Evolutionary conservation across 345 rosid genomes (phyloP).

Genomic region (Aurinia saxatilis): DNA sequence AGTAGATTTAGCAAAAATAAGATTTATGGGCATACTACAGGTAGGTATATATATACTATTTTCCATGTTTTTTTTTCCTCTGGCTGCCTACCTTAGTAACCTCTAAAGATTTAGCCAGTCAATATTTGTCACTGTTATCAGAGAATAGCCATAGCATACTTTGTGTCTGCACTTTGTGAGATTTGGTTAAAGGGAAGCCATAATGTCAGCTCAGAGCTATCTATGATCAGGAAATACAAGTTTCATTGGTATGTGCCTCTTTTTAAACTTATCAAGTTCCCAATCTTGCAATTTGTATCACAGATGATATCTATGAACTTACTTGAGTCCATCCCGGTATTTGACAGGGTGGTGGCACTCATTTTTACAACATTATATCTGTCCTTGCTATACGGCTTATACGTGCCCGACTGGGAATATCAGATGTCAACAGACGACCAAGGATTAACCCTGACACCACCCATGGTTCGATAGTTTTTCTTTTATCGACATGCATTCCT

Average conservation of each 20-base stretch:
- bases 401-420: constrained; percentile 78
- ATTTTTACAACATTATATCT: constrained; percentile 43
- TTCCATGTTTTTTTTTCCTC: too few species aligned
- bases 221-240: constrained; percentile 44
- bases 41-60: too few species aligned
- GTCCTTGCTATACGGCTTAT: constrained; percentile 53
- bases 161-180: constrained; percentile 68
- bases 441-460: constrained; percentile 33
- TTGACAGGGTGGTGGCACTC: constrained; percentile 48
- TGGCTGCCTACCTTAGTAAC: too few species aligned
- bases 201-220: constrained; percentile 35
- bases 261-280: too few species aligned
- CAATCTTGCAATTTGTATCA: neutral
- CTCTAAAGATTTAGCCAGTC: too few species aligned
- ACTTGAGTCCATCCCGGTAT: neutral
- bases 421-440: constrained; percentile 40
- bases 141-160: constrained; percentile 79
- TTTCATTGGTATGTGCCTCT: constrained; percentile 46
- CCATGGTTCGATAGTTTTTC: constrained; percentile 37
- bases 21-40: constrained; percentile 83
- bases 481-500: neutral
- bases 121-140: too few species aligned
- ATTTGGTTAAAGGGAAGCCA: constrained; percentile 68
- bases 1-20: constrained; percentile 46
- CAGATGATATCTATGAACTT: neutral